Conservation (phyloP, 345 rosid species). For the Arabidopsis arenosa region DNA sequence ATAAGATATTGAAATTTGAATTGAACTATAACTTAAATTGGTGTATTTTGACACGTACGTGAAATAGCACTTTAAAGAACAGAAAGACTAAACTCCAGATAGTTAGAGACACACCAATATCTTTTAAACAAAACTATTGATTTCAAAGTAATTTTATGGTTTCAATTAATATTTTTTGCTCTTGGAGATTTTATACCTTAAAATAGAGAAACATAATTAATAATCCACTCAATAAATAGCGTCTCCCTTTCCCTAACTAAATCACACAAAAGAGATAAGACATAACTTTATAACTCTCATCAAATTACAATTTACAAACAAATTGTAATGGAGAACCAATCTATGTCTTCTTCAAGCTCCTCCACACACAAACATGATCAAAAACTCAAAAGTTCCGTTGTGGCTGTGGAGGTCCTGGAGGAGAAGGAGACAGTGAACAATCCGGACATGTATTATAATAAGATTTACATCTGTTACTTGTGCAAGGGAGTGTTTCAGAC, state of each 20-base stretch:
- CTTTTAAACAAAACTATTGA: background rate
- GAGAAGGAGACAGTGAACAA: background rate
- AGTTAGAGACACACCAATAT: background rate
- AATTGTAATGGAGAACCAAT: background rate
- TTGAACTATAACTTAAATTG: background rate
- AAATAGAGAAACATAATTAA: background rate
- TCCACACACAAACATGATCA: background rate
- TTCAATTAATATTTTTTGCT: background rate
- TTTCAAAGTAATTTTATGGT: background rate
- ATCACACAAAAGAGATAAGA: conserved; percentile 5
- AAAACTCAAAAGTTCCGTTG: background rate
- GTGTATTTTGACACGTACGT: background rate
- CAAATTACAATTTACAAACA: background rate
- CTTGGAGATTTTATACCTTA: conserved; percentile 24
- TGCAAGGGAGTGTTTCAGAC: background rate
- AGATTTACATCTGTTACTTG: background rate
- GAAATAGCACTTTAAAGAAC: background rate
- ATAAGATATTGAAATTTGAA: background rate
- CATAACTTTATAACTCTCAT: background rate
- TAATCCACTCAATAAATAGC: background rate
- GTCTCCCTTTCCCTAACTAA: background rate
- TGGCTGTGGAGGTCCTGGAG: background rate
- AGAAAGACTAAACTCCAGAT: background rate
- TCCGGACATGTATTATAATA: background rate
- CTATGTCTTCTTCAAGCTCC: conserved; percentile 20